Evolutionary conservation across 106 monocot species (phyloP), one percentile per base, ranked within the genome.

Genomic region (Phalaenopsis aphrodite): DNA sequence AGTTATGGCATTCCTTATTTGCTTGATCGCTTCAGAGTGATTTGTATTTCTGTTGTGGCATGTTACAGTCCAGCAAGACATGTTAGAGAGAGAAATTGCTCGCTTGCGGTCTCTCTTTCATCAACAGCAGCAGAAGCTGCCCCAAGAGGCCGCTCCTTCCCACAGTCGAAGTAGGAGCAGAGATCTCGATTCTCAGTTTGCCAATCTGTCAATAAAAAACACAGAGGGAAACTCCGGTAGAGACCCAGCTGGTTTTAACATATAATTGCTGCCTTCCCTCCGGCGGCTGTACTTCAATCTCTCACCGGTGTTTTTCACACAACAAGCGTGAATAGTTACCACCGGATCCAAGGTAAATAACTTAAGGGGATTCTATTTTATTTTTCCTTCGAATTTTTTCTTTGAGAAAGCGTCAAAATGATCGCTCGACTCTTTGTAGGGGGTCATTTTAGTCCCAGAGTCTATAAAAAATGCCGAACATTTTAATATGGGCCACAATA

Each of bases 21-120:
- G 5, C 3, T 72, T 73, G 18, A 73, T 45, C 43, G 6, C 43
- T 45, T 42, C 5, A 61, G 18, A 42, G 2, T 73, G 73, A 73
- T 2, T 41, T 15, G 17, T 14, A 4, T 66, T 18, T 55, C 43
- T 78, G 37, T 38, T 72, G 75, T 76, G 48, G 14, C 17, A 41
- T 72, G 47, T 48, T 87, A 82, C 91, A 99, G 99, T 89, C 72
- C 95, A 99, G 78, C 91, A 99, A 77, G 99, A 99, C 83, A 99
- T 91, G 91, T 85, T 99, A 83, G 95, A 99, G 77, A 84, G 87
- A 79, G 99, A 99, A 81, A 88, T 93, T 67, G 85, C 87, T 79
- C 92, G 93, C 49, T 84, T 99, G 16, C 80, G 88, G 61, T 49
- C 78, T 41, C 79, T 93, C 7, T 83, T 84, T 79, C 91, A 87